Evolutionary conservation across 2,329 filamentous ascomycete species (phyloP).

Genomic region (Penicillium sp.): DNA sequence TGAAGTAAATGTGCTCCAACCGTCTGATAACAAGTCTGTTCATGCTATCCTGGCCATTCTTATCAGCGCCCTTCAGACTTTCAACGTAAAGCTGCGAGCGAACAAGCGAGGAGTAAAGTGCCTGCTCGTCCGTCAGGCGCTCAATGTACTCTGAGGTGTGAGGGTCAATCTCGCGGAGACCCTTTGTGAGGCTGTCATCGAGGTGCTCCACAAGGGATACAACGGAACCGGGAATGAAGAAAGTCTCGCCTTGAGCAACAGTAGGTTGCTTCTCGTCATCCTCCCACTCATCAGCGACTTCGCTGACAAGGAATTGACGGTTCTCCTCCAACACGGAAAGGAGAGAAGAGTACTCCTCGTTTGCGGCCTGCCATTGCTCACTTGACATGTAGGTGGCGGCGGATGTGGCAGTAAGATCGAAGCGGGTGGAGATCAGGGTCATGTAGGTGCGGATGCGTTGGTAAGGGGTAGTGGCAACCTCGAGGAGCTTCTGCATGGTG

Average conservation of each 20-base stretch:
- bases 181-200: slow-evolving; percentile 94
- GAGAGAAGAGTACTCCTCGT: slow-evolving; percentile 77
- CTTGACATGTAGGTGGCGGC: slow-evolving; percentile 77
- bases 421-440: slow-evolving; percentile 87
- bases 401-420: slow-evolving; percentile 80
- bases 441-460: slow-evolving; percentile 90
- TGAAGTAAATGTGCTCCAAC: slow-evolving; percentile 98
- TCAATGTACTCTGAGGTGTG: slow-evolving; percentile 99
- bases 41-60: slow-evolving; percentile 77
- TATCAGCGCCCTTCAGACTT: slow-evolving; percentile 64
- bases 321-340: slow-evolving; percentile 76
- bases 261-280: slow-evolving; percentile 92
- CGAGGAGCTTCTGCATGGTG: slow-evolving; percentile 92
- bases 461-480: slow-evolving; percentile 87
- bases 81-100: slow-evolving; percentile 87
- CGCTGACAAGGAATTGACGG: slow-evolving; percentile 78
- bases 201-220: slow-evolving; percentile 93
- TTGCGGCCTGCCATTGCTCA: slow-evolving; percentile 94
- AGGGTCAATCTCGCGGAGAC: slow-evolving; percentile 95
- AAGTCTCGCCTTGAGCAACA: slow-evolving; percentile 68
- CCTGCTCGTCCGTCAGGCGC: slow-evolving; percentile 82
- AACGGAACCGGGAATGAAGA: slow-evolving; percentile 91
- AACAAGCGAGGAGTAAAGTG: slow-evolving; percentile 89
- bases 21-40: slow-evolving; percentile 93
- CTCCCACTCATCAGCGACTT: slow-evolving; percentile 96